Evolutionary conservation across 495 filamentous ascomycete genomes (phyloP), one percentile per base, ranked within the genome.

Genomic region (Podospora didyma): DNA sequence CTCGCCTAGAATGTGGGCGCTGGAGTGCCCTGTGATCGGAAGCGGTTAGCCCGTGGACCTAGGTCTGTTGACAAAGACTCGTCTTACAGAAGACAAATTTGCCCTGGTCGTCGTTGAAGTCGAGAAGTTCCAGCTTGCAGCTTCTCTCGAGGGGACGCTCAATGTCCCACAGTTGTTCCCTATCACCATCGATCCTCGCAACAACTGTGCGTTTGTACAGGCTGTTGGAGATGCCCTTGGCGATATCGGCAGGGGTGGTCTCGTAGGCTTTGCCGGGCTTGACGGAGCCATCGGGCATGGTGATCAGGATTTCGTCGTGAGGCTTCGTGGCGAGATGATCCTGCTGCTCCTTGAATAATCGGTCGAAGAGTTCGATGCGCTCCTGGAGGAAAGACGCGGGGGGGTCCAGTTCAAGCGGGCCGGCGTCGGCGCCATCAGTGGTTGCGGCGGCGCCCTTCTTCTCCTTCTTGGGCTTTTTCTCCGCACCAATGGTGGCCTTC

Each of bases 1-100:
- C 71, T 97, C 93, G 54, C 94, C 94, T n/a, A 98, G 83, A 53
- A 90, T 81, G 71, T 98, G 94, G 24, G 94, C 94, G 59, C 86
- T 90, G 2, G 88, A 92, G 71, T 98, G 94, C 91, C 39, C 39
- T 42, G 10, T 42, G 39, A 52, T 62, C 10, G 9, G 95, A 68
- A 93, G n/a, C 24, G 64, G 73, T 64, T n/a, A 51, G 24, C 11
- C 39, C 12, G 5, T 14, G 39, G 39, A 42, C n/a, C 14, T 16
- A 14, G 39, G n/a, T 5, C 5, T 42, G 39, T 42, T 42, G 14
- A 42, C 39, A 42, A 42, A 4, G 4, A 31, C 9, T 42, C 39
- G 9, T 16, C 39, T 42, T 42, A 42, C 53, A 60, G 53, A 67
- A 69, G 21, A 71, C 69, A 44, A 63, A 83, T 66, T 80, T 87